Evolutionary conservation across 2,329 filamentous ascomycete genomes (phyloP).

Genomic region (Sporothrix protearum): DNA sequence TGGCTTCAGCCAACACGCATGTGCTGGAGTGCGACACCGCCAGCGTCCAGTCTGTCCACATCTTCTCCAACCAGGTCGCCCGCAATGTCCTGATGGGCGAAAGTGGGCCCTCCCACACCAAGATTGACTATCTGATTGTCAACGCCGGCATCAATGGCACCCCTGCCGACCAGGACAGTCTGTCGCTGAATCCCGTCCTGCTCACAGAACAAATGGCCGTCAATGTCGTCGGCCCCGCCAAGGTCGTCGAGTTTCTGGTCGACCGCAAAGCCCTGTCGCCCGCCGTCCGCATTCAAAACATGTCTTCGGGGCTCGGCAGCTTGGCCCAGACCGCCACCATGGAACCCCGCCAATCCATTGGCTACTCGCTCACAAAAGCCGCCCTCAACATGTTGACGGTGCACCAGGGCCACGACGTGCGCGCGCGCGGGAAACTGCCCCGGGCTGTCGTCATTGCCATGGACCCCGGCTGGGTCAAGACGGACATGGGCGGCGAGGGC

Average conservation of each 20-base stretch:
- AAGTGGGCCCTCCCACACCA: slow-evolving; percentile 26
- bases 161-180: slow-evolving; percentile 36
- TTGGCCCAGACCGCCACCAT: slow-evolving; percentile 33
- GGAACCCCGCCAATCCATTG: slow-evolving; percentile 33
- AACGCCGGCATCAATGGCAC: slow-evolving; percentile 38
- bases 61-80: slow-evolving; percentile 29
- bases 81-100: slow-evolving; percentile 31
- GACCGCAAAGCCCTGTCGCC: slow-evolving; percentile 31
- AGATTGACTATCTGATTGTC: slow-evolving; percentile 38
- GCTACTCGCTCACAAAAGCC: slow-evolving; percentile 39
- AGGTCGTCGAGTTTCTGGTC: slow-evolving; percentile 41
- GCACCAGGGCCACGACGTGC: slow-evolving; percentile 32
- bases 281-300: slow-evolving; percentile 39
- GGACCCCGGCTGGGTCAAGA: slow-evolving; percentile 39
- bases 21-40: slow-evolving; percentile 35
- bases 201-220: slow-evolving; percentile 41
- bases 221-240: slow-evolving; percentile 48
- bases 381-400: slow-evolving; percentile 37
- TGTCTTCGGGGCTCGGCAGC: slow-evolving; percentile 42
- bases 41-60: slow-evolving; percentile 35
- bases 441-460: slow-evolving; percentile 34
- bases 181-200: slow-evolving; percentile 38
- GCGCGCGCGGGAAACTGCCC: slow-evolving; percentile 25
- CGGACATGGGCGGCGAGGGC: slow-evolving; percentile 34
- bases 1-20: slow-evolving; percentile 29